Evolutionary conservation across 2,329 filamentous ascomycete species (phyloP).

Genomic region (Periconia digitata): DNA sequence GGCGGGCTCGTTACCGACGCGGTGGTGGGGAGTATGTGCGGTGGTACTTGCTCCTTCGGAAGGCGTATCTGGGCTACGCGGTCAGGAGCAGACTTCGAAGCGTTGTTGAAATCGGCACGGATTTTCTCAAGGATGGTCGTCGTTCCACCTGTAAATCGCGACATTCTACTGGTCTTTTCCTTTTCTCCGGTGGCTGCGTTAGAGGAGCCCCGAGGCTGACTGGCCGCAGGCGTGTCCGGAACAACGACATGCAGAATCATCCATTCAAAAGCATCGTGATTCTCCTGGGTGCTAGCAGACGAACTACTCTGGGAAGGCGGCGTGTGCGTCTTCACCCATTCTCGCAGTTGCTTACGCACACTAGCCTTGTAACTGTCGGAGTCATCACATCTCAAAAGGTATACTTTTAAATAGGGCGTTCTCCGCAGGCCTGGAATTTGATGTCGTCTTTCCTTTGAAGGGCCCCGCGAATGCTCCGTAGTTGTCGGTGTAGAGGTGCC

Average conservation of each 20-base stretch:
- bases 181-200: constrained; percentile 55
- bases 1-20: constrained; percentile 38
- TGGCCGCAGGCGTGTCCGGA: constrained; percentile 79
- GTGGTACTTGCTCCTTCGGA: constrained; percentile 50
- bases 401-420: constrained; percentile 91
- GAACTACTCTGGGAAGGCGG: constrained; percentile 58
- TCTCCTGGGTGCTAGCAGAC: constrained; percentile 70
- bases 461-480: constrained; percentile 29
- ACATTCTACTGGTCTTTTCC: constrained; percentile 66
- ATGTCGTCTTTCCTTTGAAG: constrained; percentile 67
- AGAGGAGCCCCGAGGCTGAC: constrained; percentile 67
- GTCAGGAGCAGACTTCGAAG: constrained; percentile 72
- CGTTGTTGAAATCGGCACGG: constrained; percentile 83
- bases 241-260: constrained; percentile 89
- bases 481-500: constrained; percentile 19
- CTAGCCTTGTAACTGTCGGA: constrained; percentile 88
- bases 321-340: constrained; percentile 84
- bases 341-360: constrained; percentile 75
- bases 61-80: constrained; percentile 85
- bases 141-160: constrained; percentile 76
- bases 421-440: constrained; percentile 92
- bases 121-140: constrained; percentile 88
- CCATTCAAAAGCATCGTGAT: constrained; percentile 97
- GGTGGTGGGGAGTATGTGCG: constrained; percentile 48
- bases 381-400: constrained; percentile 89